Base-by-base conservation (phyloP, 441 rosid species). In the Oxalis stricta region DNA sequence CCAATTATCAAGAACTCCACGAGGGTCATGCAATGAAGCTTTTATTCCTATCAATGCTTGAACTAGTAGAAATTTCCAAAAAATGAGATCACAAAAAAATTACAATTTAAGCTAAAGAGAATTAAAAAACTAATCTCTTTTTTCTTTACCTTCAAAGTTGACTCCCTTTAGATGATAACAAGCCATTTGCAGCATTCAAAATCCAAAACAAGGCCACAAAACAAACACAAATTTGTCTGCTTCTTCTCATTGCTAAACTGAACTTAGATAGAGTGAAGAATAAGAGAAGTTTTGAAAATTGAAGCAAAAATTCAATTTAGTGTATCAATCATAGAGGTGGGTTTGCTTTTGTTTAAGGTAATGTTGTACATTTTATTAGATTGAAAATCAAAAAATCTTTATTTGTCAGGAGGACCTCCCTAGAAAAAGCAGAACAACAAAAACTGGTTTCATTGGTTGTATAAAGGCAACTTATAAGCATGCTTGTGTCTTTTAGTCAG, bases 1-100 rank as follows among this genome's bases (percentile, higher is more conserved):
- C 98, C 98, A 91, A 53, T 76, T 91, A 36, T 88, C 97, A 49
- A 91, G 94, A 50, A 91, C 93, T 29, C 85, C 81, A 71, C 70
- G 89, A 52, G 98, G 98, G 71, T 85, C 98, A 52, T 66, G 68
- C 32, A 91, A 44, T 48, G 73, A 79, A 36, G 66, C 82, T 59
- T 75, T 91, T 50, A 91, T 77, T 41, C 69, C 79, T 82, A 91
- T 83, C 44, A 91, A 58, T 63, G 98, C 93, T 83, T 80, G 89
- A 56, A 91, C 98, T 91, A n/a, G n/a, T n/a, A n/a, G 69, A 53
- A 55, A 35, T 23, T 24, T 29, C 18, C 28, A 4, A 48, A 7
- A 29, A 58, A 47, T 50, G 44, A 42, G 43, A 49, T 59, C 41
- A 33, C n/a, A n/a, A 35, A 50, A 61, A 58, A 23, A 5, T 30